These are phyloP conservation scores for Candida loeiensis DNA, from an alignment of 805 yeast species.

Conservation along the genomic window DNA sequence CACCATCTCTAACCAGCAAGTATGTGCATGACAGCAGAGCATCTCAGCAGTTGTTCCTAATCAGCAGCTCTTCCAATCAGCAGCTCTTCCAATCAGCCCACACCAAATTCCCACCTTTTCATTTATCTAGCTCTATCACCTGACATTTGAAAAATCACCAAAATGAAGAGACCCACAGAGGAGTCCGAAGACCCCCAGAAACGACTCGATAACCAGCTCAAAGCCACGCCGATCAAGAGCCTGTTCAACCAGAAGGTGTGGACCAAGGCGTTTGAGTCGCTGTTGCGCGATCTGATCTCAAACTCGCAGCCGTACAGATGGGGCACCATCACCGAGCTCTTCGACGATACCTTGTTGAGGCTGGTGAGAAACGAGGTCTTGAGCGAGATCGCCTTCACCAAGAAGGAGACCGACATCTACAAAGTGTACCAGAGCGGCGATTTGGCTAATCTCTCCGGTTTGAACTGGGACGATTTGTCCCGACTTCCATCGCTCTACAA, in stretches of 20 bases:
- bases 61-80: too few relatives aligned
- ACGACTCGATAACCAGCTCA: conserved; percentile 5
- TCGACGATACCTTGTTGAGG: conserved; percentile 73
- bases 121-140: conserved; percentile 1
- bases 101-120: neutral
- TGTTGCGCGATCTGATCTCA: conserved; percentile 42
- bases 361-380: conserved; percentile 83
- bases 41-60: neutral
- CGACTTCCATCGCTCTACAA: conserved; percentile 73
- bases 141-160: conserved; percentile 3
- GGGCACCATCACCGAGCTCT: conserved; percentile 75
- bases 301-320: conserved; percentile 79
- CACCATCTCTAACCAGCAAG: too few relatives aligned
- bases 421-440: conserved; percentile 89
- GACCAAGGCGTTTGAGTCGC: conserved; percentile 34
- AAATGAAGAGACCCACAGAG: conserved; percentile 6
- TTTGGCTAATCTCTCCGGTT: conserved; percentile 85
- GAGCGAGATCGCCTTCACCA: conserved; percentile 80
- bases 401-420: conserved; percentile 95
- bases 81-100: too few relatives aligned
- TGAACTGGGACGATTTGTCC: conserved; percentile 69
- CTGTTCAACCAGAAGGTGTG: conserved; percentile 50
- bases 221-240: conserved; percentile 2
- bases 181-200: conserved; percentile 4
- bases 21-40: too few relatives aligned